Conservation (phyloP, 129 eudicot species). For the Sambucus nigra region DNA sequence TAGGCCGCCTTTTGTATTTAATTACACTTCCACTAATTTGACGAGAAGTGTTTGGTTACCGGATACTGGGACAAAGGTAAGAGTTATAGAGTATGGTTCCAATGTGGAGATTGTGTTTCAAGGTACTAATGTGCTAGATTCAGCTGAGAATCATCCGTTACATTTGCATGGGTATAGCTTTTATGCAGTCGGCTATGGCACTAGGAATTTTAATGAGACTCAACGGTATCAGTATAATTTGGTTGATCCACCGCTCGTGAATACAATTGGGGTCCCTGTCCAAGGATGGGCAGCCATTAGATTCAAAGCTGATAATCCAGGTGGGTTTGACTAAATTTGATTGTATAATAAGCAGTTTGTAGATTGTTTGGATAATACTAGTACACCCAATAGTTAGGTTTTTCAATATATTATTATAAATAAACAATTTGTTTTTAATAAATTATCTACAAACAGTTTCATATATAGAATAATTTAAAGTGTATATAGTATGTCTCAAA, state of each 20-base stretch:
- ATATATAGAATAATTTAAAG: no score
- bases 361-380: not conserved
- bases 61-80: conserved; percentile 14
- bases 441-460: no score
- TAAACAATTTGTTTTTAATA: no score
- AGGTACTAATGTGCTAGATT: not conserved
- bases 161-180: not conserved
- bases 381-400: no score
- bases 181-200: not conserved
- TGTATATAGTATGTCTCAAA: no score
- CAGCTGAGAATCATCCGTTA: not conserved
- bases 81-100: conserved; percentile 20
- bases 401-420: no score
- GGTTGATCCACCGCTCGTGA: not conserved
- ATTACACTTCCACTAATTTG: conserved; percentile 22
- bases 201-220: not conserved
- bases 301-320: conserved; percentile 5
- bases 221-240: not conserved
- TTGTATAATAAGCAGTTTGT: no score
- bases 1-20: conserved; percentile 22
- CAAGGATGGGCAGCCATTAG: not conserved
- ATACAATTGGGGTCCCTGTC: not conserved
- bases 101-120: conserved; percentile 5
- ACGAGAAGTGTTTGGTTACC: conserved; percentile 4
- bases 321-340: not conserved